phyloP scores from a whole-genome alignment of 2,329 filamentous ascomycete genomes.

The Hypomyces perniciosus region DNA sequence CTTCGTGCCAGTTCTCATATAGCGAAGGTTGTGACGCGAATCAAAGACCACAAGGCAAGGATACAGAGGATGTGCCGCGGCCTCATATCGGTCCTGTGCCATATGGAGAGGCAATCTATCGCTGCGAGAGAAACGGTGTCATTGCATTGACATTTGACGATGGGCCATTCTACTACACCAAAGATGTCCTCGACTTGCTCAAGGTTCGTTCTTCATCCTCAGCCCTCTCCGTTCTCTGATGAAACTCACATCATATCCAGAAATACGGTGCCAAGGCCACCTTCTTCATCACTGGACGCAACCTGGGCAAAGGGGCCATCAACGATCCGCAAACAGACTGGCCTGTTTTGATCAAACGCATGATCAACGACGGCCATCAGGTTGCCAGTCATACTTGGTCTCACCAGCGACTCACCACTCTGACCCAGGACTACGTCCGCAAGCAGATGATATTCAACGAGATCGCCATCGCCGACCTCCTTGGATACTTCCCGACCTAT shows the following conservation, averaged over 20 bases:
- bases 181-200: constrained; percentile 34
- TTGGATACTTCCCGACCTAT: constrained; percentile 37
- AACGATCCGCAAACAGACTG: constrained; percentile 32
- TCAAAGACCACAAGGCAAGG: constrained; percentile 42
- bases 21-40: constrained; percentile 59
- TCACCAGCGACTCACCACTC: constrained; percentile 36
- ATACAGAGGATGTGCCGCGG: constrained; percentile 48
- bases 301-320: constrained; percentile 37
- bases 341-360: constrained; percentile 35
- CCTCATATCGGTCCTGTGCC: constrained; percentile 46
- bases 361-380: constrained; percentile 51
- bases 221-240: neutral
- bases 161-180: constrained; percentile 38
- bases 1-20: constrained; percentile 56
- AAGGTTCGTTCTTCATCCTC: constrained; percentile 11
- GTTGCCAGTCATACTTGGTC: constrained; percentile 49
- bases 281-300: constrained; percentile 32
- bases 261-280: constrained; percentile 32
- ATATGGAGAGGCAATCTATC: constrained; percentile 49
- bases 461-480: constrained; percentile 34
- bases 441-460: constrained; percentile 40
- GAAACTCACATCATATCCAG: neutral
- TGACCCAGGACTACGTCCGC: constrained; percentile 28
- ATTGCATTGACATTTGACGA: constrained; percentile 43
- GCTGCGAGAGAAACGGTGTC: constrained; percentile 28